These are phyloP conservation scores for Microstegium vimineum DNA, from an alignment of 176 grass and related monocot species.

Conservation along the genomic window DNA sequence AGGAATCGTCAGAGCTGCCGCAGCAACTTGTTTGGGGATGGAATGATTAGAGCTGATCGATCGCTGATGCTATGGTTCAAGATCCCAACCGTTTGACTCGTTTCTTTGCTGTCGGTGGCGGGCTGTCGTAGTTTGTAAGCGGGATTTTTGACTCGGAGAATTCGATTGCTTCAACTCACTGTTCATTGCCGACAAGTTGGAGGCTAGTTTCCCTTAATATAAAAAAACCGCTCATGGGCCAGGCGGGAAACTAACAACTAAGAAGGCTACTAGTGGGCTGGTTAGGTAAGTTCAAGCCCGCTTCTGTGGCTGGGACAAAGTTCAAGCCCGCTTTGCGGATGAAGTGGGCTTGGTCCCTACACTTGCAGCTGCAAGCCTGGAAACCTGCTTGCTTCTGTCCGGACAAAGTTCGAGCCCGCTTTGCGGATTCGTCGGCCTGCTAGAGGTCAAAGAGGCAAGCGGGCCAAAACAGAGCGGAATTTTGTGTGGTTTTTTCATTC, in stretches of 20 bases:
- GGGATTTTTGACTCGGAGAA: slow-evolving; percentile 1
- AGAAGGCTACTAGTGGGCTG: neutral
- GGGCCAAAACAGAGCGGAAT: too few relatives aligned
- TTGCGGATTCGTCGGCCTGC: too few relatives aligned
- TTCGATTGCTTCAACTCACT: neutral
- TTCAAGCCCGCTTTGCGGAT: neutral
- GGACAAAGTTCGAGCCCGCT: too few relatives aligned
- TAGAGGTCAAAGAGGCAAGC: too few relatives aligned
- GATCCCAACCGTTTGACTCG: neutral
- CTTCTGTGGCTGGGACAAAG: neutral
- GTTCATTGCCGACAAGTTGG: neutral
- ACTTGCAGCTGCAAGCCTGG: neutral
- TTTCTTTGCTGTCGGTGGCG: neutral
- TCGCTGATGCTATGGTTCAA: neutral
- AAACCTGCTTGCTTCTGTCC: neutral
- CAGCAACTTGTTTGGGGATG: neutral
- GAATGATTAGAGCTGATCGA: neutral
- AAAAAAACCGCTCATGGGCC: neutral
- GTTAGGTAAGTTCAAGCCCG: neutral
- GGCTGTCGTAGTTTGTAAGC: neutral
- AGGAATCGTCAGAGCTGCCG: neutral
- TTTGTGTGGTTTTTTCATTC: too few relatives aligned
- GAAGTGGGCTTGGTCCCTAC: neutral
- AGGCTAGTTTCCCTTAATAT: neutral
- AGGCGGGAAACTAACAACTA: neutral